These are phyloP conservation scores for Leptosphaerulina australis DNA, from an alignment of 2,329 filamentous ascomycete species.

Conservation along the genomic window DNA sequence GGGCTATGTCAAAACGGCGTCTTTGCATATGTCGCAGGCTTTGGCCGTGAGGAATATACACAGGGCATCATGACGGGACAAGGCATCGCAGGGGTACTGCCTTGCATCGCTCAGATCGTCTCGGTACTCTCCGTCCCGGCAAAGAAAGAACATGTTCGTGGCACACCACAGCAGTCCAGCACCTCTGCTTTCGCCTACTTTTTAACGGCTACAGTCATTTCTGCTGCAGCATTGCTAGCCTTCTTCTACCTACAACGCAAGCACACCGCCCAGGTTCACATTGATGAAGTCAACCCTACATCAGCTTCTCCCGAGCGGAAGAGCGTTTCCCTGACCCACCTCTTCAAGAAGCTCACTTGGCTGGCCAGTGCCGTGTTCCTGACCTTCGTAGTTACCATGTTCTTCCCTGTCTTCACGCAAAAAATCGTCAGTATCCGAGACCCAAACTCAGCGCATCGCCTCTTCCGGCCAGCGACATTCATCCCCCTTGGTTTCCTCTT, in stretches of 20 bases:
- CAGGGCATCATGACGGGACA: constrained; percentile 97
- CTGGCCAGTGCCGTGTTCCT: constrained; percentile 77
- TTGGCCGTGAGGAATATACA: constrained; percentile 85
- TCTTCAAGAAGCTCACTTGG: constrained; percentile 81
- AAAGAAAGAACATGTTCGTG: constrained; percentile 47
- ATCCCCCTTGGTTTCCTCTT: constrained; percentile 89
- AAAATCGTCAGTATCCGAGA: constrained; percentile 53
- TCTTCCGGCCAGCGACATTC: constrained; percentile 77
- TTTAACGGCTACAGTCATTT: constrained; percentile 81
- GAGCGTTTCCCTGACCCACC: constrained; percentile 63
- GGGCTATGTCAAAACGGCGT: constrained; percentile 92
- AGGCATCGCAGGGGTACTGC: constrained; percentile 87
- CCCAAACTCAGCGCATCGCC: constrained; percentile 54
- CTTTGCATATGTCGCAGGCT: constrained; percentile 88
- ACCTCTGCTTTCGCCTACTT: constrained; percentile 90
- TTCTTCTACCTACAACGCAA: constrained; percentile 75
- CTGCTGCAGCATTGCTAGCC: constrained; percentile 69
- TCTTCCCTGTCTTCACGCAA: constrained; percentile 88
- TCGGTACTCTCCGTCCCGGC: constrained; percentile 74
- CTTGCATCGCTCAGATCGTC: constrained; percentile 83
- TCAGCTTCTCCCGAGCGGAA: constrained; percentile 45
- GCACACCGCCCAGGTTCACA: constrained; percentile 42
- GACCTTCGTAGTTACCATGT: constrained; percentile 86
- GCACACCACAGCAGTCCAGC: constrained; percentile 53
- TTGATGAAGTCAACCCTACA: constrained; percentile 36